These are phyloP conservation scores for Penicillium alfredii DNA, from an alignment of 495 filamentous ascomycete genomes.

Conservation along the genomic window DNA sequence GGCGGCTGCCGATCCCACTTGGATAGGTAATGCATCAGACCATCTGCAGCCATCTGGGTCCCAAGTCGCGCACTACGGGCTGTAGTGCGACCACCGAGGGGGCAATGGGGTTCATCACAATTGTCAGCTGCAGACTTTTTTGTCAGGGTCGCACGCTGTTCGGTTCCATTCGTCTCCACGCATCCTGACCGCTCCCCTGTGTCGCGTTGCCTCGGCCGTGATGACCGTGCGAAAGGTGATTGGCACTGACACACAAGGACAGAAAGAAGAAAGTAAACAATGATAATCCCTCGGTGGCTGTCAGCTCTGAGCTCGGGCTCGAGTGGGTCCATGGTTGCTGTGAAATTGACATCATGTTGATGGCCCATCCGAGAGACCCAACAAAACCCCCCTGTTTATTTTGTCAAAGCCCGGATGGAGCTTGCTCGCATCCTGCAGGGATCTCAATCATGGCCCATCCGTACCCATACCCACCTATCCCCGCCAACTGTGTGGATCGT, in stretches of 20 bases:
- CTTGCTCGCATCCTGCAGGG: conserved; percentile 6
- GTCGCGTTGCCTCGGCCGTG: no score
- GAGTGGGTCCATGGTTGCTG: conserved; percentile 7
- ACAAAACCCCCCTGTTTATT: background rate
- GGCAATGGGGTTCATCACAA: conserved; percentile 21
- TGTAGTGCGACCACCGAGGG: conserved; percentile 21
- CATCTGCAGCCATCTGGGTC: conserved; percentile 16
- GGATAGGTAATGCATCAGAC: conserved; percentile 13
- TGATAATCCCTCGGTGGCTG: conserved; percentile 7
- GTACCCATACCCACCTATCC: conserved; percentile 15
- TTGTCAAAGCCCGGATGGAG: background rate
- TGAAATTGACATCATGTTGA: conserved; percentile 15
- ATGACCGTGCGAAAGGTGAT: conserved; percentile 3
- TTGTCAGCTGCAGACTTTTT: conserved; percentile 22
- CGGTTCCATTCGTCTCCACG: conserved; percentile 7
- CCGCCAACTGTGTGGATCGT: conserved; percentile 10
- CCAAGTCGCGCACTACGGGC: conserved; percentile 12
- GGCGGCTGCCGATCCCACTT: conserved; percentile 16
- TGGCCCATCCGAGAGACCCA: conserved; percentile 6
- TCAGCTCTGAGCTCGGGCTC: conserved; percentile 4
- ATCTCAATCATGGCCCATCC: conserved; percentile 8
- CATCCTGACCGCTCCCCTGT: conserved; percentile 17
- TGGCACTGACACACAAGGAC: conserved; percentile 1
- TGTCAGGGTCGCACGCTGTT: background rate
- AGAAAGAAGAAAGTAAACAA: background rate